A percentile compares a stretch with the other conserved stretches of the same genome.
Evolutionary conservation across 129 eudicot species (phyloP).

Genomic region (Logfia minima): DNA sequence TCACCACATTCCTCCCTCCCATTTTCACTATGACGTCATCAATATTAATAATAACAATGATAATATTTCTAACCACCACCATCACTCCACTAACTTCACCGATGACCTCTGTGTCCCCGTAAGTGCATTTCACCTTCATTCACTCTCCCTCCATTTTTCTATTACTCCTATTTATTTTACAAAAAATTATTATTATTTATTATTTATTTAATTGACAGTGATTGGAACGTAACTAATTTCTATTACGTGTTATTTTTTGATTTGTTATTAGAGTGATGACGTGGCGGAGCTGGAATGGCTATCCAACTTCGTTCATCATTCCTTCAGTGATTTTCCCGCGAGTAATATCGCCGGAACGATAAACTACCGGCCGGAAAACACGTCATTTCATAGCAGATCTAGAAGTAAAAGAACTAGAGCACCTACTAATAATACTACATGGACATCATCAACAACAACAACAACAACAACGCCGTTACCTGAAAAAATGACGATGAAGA

Average conservation of each 20-base stretch:
- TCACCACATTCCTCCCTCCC: slow-evolving; percentile 22
- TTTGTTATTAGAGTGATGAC: slow-evolving; percentile 49
- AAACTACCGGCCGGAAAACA: slow-evolving; percentile 33
- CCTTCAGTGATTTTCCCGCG: slow-evolving; percentile 53
- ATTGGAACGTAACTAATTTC: slow-evolving; percentile 8
- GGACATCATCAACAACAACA: slow-evolving; percentile 29
- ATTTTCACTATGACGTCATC: slow-evolving; percentile 15
- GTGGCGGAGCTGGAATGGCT: slow-evolving; percentile 85
- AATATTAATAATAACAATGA: background rate
- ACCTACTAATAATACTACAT: slow-evolving; percentile 25
- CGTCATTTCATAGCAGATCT: slow-evolving; percentile 42
- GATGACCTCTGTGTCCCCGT: slow-evolving; percentile 58
- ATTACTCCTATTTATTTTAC: background rate
- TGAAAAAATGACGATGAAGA: background rate
- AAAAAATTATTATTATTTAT: background rate
- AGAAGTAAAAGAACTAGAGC: slow-evolving; percentile 53
- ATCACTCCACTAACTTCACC: slow-evolving; percentile 47
- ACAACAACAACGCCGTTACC: slow-evolving; percentile 24
- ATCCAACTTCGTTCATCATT: slow-evolving; percentile 70
- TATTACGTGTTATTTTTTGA: background rate
- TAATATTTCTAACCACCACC: slow-evolving; percentile 20
- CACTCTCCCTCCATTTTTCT: background rate
- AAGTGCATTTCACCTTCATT: slow-evolving; percentile 16
- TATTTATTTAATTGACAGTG: background rate
- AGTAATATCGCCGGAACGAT: slow-evolving; percentile 35